Conservation (phyloP, 2,329 filamentous ascomycete species). For the Diplodia corticola region DNA sequence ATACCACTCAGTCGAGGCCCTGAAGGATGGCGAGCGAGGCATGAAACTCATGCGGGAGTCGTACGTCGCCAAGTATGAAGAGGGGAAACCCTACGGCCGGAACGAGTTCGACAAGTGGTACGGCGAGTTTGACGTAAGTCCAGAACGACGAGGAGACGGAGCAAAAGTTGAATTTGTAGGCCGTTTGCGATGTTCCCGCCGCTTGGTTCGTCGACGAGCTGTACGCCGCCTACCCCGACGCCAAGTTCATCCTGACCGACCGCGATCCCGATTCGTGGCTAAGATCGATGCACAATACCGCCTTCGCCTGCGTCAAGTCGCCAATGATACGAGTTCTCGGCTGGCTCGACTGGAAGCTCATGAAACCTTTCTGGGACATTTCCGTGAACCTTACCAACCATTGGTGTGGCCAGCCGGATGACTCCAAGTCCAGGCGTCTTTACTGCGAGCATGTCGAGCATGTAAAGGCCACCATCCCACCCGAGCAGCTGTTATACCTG, state of each 20-base stretch:
- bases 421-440: neutral
- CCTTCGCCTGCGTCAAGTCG: neutral
- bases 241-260: conserved; percentile 29
- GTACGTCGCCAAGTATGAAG: conserved; percentile 36
- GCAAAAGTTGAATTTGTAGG: neutral
- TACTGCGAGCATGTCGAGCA: conserved; percentile 25
- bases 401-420: neutral
- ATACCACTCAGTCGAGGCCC: neutral
- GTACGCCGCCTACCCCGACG: conserved; percentile 26
- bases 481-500: conserved; percentile 33
- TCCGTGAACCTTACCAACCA: neutral
- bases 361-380: neutral
- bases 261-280: conserved; percentile 18
- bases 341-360: neutral
- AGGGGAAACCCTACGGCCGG: conserved; percentile 31
- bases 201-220: conserved; percentile 27
- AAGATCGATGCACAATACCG: conserved; percentile 20
- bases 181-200: conserved; percentile 26
- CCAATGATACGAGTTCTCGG: neutral
- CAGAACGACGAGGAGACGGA: neutral
- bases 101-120: conserved; percentile 40
- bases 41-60: conserved; percentile 35
- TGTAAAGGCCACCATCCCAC: conserved; percentile 28
- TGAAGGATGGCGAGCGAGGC: neutral
- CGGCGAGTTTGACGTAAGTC: conserved; percentile 28